These are phyloP conservation scores for Geotrichum histeridarum DNA, from an alignment of 1,139 yeast species.

Conservation along the genomic window DNA sequence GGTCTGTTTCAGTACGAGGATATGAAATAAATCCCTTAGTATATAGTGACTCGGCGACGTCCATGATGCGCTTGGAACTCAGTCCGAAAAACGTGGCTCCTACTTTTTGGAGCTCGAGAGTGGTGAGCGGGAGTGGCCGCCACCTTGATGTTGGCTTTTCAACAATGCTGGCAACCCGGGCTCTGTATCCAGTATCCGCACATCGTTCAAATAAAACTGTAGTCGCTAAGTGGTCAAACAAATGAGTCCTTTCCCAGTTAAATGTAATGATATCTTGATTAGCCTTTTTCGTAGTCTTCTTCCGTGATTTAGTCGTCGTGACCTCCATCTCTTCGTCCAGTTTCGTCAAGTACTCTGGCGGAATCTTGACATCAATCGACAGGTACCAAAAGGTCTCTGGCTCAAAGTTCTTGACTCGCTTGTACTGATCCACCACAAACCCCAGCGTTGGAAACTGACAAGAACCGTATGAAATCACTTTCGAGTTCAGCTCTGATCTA, in stretches of 20 bases:
- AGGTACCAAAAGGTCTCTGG: constrained; percentile 82
- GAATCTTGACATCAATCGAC: constrained; percentile 45
- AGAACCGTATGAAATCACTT: constrained; percentile 72
- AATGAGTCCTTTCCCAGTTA: constrained; percentile 62
- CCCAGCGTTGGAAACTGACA: constrained; percentile 98
- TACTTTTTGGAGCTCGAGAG: constrained; percentile 89
- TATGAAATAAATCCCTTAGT: constrained; percentile 83
- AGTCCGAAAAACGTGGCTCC: constrained; percentile 70
- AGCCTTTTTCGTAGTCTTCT: neutral
- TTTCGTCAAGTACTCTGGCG: constrained; percentile 27
- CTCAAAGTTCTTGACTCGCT: constrained; percentile 62
- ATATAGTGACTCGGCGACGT: constrained; percentile 75
- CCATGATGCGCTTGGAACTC: constrained; percentile 77
- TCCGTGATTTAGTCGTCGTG: constrained; percentile 4
- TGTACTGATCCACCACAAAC: constrained; percentile 90
- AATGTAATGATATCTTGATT: constrained; percentile 38
- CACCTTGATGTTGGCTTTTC: constrained; percentile 67
- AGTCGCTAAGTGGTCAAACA: constrained; percentile 70
- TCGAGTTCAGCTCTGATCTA: constrained; percentile 27
- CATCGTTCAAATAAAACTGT: constrained; percentile 63
- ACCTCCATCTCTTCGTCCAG: constrained; percentile 25
- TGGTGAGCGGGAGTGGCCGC: constrained; percentile 86
- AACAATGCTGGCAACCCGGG: constrained; percentile 48
- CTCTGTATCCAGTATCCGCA: constrained; percentile 42
- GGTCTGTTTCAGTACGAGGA: constrained; percentile 97